Evolutionary conservation across 2,329 filamentous ascomycete genomes (phyloP).

Genomic region (Pseudogymnoascus sp.): DNA sequence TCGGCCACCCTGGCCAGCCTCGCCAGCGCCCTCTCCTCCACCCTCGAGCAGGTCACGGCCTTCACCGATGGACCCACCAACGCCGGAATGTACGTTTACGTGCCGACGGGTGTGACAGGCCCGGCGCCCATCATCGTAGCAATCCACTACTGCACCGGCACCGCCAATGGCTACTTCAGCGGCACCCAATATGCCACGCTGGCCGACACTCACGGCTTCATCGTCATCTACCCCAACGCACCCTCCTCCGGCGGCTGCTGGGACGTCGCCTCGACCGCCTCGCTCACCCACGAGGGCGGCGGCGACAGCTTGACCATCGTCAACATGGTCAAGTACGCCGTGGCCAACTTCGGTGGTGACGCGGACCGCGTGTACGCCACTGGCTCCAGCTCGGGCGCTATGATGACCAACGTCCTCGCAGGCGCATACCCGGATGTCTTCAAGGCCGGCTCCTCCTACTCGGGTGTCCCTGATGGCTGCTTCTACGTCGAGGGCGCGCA

Average conservation of each 20-base stretch:
- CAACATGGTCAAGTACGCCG: constrained; percentile 49
- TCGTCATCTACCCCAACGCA: constrained; percentile 49
- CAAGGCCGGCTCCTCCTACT: constrained; percentile 36
- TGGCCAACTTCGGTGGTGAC: constrained; percentile 45
- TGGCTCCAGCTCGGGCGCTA: constrained; percentile 40
- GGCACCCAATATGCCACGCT: constrained; percentile 30
- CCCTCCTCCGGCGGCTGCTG: constrained; percentile 47
- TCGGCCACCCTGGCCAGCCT: constrained; percentile 18
- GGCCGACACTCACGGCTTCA: constrained; percentile 47
- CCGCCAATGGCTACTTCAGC: constrained; percentile 18
- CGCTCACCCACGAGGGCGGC: constrained; percentile 48
- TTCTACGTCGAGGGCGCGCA: constrained; percentile 32
- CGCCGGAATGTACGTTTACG: constrained; percentile 22
- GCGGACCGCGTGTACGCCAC: constrained; percentile 44
- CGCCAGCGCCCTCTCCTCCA: not conserved
- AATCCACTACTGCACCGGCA: constrained; percentile 12
- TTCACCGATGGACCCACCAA: constrained; percentile 20
- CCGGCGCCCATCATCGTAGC: constrained; percentile 21
- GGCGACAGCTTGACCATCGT: constrained; percentile 48
- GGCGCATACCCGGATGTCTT: constrained; percentile 42
- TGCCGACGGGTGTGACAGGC: constrained; percentile 16
- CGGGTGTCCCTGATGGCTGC: constrained; percentile 38
- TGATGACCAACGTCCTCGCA: constrained; percentile 44
- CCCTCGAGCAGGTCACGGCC: constrained; percentile 15
- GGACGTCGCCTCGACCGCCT: constrained; percentile 45